Base-by-base conservation (phyloP, 1,284 basidiomycete genomes). In the Leccinum proximum region DNA sequence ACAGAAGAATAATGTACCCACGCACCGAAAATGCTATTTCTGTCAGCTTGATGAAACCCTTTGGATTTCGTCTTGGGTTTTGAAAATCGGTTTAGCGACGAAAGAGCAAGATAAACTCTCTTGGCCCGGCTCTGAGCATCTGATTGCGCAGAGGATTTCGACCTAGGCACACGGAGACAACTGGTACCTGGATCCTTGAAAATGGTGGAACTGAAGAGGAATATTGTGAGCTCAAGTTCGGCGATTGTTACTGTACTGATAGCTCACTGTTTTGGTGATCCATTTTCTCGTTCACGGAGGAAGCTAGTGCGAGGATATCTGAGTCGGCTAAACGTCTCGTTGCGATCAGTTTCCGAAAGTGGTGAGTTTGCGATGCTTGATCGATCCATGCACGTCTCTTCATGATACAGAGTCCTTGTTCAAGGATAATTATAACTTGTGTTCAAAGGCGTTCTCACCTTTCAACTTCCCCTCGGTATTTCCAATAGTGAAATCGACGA, bases 141-240 rank as follows among this genome's bases (percentile, higher is more conserved):
- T 26, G 26, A 26, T 26, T 26, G 26, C 26, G 26, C 26, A 26
- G 26, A 26, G 26, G 26, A 26, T 26, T 26, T 70, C 75, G 7
- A 57, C 33, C 9, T 22, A 48, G 18, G 16, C 13, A 22, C 10
- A 54, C 18, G 37, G 6, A 40, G n/a, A 18, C 45, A 33, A 56
- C 11, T 38, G 48, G 48, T 66, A 74, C 75, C 65, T 42, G 66
- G 7, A 62, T 65, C 61, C 13, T 53, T 61, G 37, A 61, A 61
- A 59, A 61, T 5, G 64, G 59, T 2, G 40, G 54, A 53, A 42
- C 60, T 30, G 64, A 58, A 57, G 68, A 59, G n/a, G 62, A 59
- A 26, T 40, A 42, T 58, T 35, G 48, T 72, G 18, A 61, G 59
- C 8, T 54, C 18, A 40, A 53, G 16, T 26, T n/a, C 42, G 4